Percentiles rank a stretch among this genome's conserved stretches.
Evolutionary conservation across 345 rosid genomes (phyloP).

Genomic region (Passiflora organensis): DNA sequence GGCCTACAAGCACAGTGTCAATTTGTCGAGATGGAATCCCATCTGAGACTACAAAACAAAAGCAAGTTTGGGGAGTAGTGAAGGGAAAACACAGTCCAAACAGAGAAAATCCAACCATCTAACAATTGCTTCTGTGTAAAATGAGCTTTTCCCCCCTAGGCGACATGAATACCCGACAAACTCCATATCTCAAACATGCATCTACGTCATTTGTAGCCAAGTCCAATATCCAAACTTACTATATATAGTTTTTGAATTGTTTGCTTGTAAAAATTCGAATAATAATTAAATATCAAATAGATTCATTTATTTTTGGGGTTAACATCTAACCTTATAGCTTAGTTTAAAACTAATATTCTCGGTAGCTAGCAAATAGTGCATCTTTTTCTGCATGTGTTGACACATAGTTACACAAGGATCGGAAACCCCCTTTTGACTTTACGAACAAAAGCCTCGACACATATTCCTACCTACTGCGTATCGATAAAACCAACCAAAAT

Average conservation of each 20-base stretch:
- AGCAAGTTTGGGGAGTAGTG: slow-evolving; percentile 11
- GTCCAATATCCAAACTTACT: no score
- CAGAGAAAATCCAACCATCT: neutral
- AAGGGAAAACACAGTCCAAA: slow-evolving; percentile 12
- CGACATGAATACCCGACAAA: slow-evolving; percentile 38
- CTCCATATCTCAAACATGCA: slow-evolving; percentile 3
- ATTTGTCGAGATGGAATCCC: slow-evolving; percentile 17
- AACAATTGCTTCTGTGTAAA: slow-evolving; percentile 12
- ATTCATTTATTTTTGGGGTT: no score
- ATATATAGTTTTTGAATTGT: no score
- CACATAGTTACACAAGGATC: no score
- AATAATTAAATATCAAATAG: no score
- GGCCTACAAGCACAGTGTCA: neutral
- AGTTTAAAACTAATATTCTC: no score
- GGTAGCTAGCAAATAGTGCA: no score
- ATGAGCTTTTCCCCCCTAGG: slow-evolving; percentile 17
- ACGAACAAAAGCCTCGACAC: slow-evolving; percentile 29
- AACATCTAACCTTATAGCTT: no score
- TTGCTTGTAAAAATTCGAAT: no score
- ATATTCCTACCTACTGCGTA: slow-evolving; percentile 33
- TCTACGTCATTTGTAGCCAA: no score
- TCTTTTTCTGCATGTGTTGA: no score
- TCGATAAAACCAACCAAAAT: slow-evolving; percentile 25
- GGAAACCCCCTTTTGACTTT: slow-evolving; percentile 13
- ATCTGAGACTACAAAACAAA: slow-evolving; percentile 13